Base-by-base conservation (phyloP, 495 filamentous ascomycete genomes). In the Amniculicola lignicola region DNA sequence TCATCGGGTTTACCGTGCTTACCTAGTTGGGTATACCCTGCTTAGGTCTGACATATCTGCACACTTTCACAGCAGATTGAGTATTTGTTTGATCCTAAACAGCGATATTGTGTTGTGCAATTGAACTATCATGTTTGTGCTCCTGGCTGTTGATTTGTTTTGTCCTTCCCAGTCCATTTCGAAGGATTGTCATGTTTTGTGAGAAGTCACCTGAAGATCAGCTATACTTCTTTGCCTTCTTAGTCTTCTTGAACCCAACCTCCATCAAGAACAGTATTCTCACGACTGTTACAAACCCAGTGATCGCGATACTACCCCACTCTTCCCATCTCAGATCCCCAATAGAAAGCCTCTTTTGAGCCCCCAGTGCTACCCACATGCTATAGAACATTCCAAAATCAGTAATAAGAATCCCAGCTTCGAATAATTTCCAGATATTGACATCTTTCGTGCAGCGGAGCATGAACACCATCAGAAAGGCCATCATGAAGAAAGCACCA, bases 401-500 rank as follows among this genome's bases (percentile, higher is more conserved):
- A 11, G 22, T 41, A 41, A 51, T 51, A 3, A 51, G 16, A 3
- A 51, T 28, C 3, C 24, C 16, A 11, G 14, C 9, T 16, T 51
- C 14, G 21, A 51, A 28, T 11, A 51, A 12, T 23, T 51, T 51
- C 48, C 48, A 40, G 6, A 51, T 22, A 7, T 27, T 35, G 12
- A 51, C 22, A 31, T 51, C 35, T 11, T 39, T 22, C 6, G 48
- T 51, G 11, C 41, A 51, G 19, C 37, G 48, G 4, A 51, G 48
- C 33, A 45, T 5, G 22, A 50, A 50, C n/a, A 50, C 31, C 15
- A 19, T 7, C 4, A 50, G 31, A 18, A 50, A 37, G 18, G 15
- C 28, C 9, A 50, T n/a, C 15, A 10, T 14, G 18, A 50, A 4
- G 31, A 22, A 50, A 3, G 11, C n/a, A 9, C 46, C 46, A 24